These are phyloP conservation scores for Phytophthora tubulina DNA, from an alignment of 352 stramenopile genomes.

Conservation along the genomic window DNA sequence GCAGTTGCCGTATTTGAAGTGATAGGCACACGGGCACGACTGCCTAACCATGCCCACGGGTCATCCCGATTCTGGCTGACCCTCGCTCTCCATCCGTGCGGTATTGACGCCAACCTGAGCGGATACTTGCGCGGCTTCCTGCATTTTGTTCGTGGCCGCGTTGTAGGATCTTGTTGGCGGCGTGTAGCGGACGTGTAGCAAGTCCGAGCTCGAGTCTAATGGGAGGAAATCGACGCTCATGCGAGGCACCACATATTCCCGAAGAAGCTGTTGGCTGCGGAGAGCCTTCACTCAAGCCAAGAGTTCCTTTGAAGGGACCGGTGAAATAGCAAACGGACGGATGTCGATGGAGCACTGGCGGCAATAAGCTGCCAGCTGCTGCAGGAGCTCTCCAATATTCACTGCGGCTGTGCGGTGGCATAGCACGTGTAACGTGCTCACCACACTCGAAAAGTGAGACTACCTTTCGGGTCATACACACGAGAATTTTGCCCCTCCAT, in stretches of 20 bases:
- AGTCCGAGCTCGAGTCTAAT: not conserved
- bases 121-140: not conserved
- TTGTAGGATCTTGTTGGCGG: not conserved
- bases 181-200: not conserved
- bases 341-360: not conserved
- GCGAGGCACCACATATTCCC: not conserved
- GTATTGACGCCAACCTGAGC: not conserved
- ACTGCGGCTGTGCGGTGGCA: not conserved
- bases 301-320: not conserved
- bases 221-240: not conserved
- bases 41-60: not conserved
- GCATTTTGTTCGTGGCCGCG: not conserved
- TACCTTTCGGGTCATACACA: not conserved
- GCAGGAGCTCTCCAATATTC: not conserved
- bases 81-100: not conserved
- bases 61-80: not conserved
- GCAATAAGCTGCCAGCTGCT: not conserved
- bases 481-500: not conserved
- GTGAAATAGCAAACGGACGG: not conserved
- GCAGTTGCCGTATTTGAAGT: not conserved
- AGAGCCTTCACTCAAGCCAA: not conserved
- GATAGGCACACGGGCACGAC: not conserved
- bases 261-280: not conserved
- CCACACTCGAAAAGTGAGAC: not conserved
- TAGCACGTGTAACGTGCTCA: not conserved